Conservation (phyloP, 371 early-diverging fungal genomes). For the Rhizopus arrhizus region DNA sequence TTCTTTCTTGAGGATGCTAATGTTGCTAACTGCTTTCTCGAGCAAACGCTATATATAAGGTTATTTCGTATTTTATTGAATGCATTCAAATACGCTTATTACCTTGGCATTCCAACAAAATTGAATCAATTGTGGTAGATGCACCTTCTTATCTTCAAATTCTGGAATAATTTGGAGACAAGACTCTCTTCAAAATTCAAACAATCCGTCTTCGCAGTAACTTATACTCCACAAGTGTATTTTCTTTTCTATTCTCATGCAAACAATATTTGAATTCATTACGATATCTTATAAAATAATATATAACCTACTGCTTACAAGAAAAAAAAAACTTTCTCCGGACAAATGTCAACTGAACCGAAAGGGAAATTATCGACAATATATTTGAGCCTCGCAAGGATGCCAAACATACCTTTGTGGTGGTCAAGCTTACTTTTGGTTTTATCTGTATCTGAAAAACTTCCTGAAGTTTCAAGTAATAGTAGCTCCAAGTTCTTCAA, state of each 20-base stretch:
- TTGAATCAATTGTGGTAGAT: neutral
- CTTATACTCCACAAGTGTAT: conserved; percentile 5
- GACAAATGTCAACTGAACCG: neutral
- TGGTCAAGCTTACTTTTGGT: conserved; percentile 7
- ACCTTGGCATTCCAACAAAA: conserved; percentile 4
- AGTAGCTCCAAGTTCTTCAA: conserved; percentile 15
- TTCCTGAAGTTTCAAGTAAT: conserved; percentile 7
- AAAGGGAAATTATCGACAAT: conserved; percentile 10
- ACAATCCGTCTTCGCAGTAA: neutral
- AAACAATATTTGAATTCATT: conserved; percentile 2
- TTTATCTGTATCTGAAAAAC: conserved; percentile 1
- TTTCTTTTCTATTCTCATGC: neutral
- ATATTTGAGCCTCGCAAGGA: conserved; percentile 13
- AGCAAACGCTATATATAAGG: conserved; percentile 4
- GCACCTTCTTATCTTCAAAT: conserved; percentile 3
- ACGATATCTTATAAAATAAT: neutral
- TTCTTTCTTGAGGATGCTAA: neutral
- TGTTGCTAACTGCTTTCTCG: conserved; percentile 1
- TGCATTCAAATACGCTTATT: neutral
- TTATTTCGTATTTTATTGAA: conserved; percentile 5
- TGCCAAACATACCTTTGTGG: conserved; percentile 16
- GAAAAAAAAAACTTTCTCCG: conserved; percentile 10
- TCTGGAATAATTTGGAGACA: neutral
- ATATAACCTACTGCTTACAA: conserved; percentile 5
- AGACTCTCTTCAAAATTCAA: conserved; percentile 15